Percentiles rank a stretch among this genome's conserved stretches.
These are phyloP conservation scores for Salmacisia buchloeana DNA, from an alignment of 1,284 basidiomycete genomes.

Conservation along the genomic window DNA sequence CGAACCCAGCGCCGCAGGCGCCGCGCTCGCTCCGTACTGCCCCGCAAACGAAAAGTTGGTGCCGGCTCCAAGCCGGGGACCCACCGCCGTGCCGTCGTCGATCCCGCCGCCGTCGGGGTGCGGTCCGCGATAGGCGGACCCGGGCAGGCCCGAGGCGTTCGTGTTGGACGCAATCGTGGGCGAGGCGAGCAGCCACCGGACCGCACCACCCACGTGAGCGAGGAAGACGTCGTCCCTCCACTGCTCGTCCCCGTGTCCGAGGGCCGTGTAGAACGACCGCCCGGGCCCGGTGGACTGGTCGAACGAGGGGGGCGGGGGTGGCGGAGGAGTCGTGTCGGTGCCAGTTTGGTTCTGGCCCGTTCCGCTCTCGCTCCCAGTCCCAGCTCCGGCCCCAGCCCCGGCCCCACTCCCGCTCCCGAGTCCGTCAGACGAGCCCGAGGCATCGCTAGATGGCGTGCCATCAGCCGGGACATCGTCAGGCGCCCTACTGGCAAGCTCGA, in stretches of 20 bases:
- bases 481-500: background rate
- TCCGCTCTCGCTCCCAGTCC: slow-evolving; percentile 20
- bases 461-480: background rate
- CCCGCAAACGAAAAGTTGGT: no score
- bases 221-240: slow-evolving; percentile 30
- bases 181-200: slow-evolving; percentile 33
- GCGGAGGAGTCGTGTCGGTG: no score
- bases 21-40: no score
- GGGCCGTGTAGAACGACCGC: slow-evolving; percentile 30
- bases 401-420: no score
- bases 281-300: slow-evolving; percentile 18
- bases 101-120: background rate
- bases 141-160: background rate
- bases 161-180: slow-evolving; percentile 19
- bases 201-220: slow-evolving; percentile 31
- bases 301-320: no score
- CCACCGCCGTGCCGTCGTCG: no score
- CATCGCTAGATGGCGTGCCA: background rate
- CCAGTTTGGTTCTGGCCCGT: slow-evolving; percentile 17
- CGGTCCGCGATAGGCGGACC: background rate
- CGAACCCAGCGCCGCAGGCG: no score
- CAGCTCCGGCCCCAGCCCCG: no score
- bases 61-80: no score
- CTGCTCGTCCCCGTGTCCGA: slow-evolving; percentile 32
- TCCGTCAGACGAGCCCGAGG: no score